These are phyloP conservation scores for Astrothelium subdiscretum DNA, from an alignment of 495 filamentous ascomycete species.

Conservation along the genomic window DNA sequence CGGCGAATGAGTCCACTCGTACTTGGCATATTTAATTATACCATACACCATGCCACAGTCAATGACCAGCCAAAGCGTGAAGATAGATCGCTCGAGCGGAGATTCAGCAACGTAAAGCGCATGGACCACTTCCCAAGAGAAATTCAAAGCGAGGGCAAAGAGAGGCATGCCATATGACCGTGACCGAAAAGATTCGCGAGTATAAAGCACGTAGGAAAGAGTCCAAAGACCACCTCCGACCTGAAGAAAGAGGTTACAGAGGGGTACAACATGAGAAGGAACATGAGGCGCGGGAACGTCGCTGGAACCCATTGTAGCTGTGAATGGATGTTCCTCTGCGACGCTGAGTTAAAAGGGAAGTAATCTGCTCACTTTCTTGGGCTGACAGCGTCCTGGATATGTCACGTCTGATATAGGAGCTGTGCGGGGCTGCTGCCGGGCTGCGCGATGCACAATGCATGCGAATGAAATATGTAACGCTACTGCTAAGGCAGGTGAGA, in stretches of 20 bases:
- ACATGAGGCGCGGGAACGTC: conserved; percentile 30
- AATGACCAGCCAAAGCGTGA: conserved; percentile 31
- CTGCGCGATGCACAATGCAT: too few relatives aligned
- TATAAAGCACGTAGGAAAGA: conserved; percentile 32
- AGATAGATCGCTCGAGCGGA: conserved; percentile 29
- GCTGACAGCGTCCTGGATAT: too few relatives aligned
- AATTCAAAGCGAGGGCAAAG: conserved; percentile 31
- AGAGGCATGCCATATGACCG: conserved; percentile 38
- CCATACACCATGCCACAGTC: conserved; percentile 33
- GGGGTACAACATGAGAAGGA: conserved; percentile 25
- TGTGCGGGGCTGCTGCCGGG: too few relatives aligned
- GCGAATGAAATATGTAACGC: too few relatives aligned
- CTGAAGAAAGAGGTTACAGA: conserved; percentile 28
- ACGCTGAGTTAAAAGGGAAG: too few relatives aligned
- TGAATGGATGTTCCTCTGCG: not conserved
- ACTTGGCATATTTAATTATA: conserved; percentile 24
- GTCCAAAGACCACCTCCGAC: conserved; percentile 32
- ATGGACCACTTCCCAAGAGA: conserved; percentile 36
- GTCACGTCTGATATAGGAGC: too few relatives aligned
- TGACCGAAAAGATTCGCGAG: conserved; percentile 26
- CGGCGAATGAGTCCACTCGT: conserved; percentile 28
- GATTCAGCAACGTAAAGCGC: conserved; percentile 31
- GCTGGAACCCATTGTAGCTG: conserved; percentile 28
- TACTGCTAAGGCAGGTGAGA: too few relatives aligned
- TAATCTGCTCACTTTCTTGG: too few relatives aligned